Conservation (phyloP, 2,329 filamentous ascomycete species). For the Ophiocordyceps camponoti-saundersi region DNA sequence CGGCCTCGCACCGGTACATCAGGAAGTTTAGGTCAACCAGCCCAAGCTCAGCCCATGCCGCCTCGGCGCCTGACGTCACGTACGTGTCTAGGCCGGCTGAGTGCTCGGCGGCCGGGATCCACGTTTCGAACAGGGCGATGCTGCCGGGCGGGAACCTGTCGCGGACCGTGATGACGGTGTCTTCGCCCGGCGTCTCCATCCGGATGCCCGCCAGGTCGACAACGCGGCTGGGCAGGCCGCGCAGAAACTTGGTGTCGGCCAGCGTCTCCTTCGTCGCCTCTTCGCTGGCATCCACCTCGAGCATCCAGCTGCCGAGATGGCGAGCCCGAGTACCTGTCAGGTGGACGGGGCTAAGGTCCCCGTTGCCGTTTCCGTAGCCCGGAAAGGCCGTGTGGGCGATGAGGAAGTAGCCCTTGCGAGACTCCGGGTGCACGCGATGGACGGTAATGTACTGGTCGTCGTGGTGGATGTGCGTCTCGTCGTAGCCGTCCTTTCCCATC, state of each 20-base stretch:
- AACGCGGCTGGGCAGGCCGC: conserved; percentile 72
- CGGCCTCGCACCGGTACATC: conserved; percentile 79
- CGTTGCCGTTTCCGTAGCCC: conserved; percentile 73
- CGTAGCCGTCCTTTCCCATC: conserved; percentile 90
- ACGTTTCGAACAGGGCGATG: conserved; percentile 90
- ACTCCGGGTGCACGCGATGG: conserved; percentile 83
- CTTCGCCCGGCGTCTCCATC: conserved; percentile 53
- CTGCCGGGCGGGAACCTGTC: conserved; percentile 83
- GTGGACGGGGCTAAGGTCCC: conserved; percentile 60
- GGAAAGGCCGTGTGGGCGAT: conserved; percentile 95
- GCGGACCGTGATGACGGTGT: conserved; percentile 65
- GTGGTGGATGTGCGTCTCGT: conserved; percentile 93
- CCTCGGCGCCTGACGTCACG: conserved; percentile 64
- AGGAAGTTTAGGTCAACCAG: conserved; percentile 81
- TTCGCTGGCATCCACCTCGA: conserved; percentile 69
- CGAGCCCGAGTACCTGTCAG: conserved; percentile 73
- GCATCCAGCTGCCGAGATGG: conserved; percentile 76
- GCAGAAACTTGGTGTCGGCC: conserved; percentile 53
- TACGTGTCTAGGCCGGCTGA: conserved; percentile 70
- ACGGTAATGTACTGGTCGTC: conserved; percentile 94
- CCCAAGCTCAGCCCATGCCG: conserved; percentile 58
- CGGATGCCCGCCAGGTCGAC: conserved; percentile 56
- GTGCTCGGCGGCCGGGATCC: conserved; percentile 78
- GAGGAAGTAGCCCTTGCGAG: conserved; percentile 83
- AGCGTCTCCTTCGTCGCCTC: conserved; percentile 48